Evolutionary conservation across 495 filamentous ascomycete species (phyloP).

Genomic region (Aspergillus olivimuriae): DNA sequence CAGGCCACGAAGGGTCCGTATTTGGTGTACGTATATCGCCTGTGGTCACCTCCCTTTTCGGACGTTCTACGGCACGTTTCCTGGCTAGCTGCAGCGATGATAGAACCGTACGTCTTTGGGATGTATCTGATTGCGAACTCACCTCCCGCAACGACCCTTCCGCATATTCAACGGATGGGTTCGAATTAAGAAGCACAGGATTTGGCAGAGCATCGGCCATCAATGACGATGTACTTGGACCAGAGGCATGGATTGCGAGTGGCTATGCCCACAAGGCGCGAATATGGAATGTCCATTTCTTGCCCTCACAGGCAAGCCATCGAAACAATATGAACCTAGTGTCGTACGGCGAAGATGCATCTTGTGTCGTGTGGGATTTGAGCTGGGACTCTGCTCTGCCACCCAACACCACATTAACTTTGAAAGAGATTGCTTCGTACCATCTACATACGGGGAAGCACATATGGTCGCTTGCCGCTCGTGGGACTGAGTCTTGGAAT

Average conservation of each 20-base stretch:
- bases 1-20: conserved; percentile 89
- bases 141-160: conserved; percentile 24
- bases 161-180: conserved; percentile 39
- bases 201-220: conserved; percentile 22
- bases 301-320: conserved; percentile 20
- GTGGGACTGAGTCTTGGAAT: conserved; percentile 14
- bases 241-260: conserved; percentile 48
- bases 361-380: conserved; percentile 63
- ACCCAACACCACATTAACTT: conserved; percentile 20
- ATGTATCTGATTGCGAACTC: conserved; percentile 52
- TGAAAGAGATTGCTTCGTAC: conserved; percentile 47
- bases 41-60: conserved; percentile 33
- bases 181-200: conserved; percentile 38
- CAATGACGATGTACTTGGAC: conserved; percentile 13
- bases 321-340: conserved; percentile 41
- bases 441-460: conserved; percentile 78
- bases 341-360: conserved; percentile 77
- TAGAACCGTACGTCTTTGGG: conserved; percentile 83
- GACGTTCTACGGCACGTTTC: conserved; percentile 41
- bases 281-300: conserved; percentile 80
- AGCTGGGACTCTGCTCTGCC: conserved; percentile 21
- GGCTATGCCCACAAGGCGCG: conserved; percentile 81
- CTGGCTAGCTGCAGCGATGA: conserved; percentile 95
- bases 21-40: conserved; percentile 80
- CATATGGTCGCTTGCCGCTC: conserved; percentile 70